Base-by-base conservation (phyloP, 2,329 filamentous ascomycete genomes). In the Xylogone sp. region DNA sequence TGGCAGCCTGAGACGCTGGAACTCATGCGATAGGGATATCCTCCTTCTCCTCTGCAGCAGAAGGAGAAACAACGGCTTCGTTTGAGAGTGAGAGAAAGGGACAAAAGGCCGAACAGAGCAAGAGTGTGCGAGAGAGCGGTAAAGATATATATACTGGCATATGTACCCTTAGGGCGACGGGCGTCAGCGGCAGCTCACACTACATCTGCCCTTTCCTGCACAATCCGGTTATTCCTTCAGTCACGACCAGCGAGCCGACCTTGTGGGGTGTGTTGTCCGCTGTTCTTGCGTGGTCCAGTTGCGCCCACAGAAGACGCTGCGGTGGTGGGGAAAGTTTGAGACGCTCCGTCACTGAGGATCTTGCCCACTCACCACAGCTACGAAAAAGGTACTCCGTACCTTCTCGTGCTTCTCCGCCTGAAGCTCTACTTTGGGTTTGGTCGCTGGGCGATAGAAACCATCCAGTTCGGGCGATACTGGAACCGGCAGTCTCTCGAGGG, bases 111-210 rank as follows among this genome's bases (percentile, higher is more conserved):
- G 22, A 12, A 21, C 5, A 21, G 29, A 21, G 48, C 13, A 2
- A 16, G 34, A 13, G 34, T 16, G n/a, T 16, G 34, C 16, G 13
- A 29, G 21, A 18, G 20, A 19, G 27, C 16, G 12, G 19, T n/a
- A 9, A 48, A 48, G 46, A 42, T 48, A 48, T 48, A 21, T 3
- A 21, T 42, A 48, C 31, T 48, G 21, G 16, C 22, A 48, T 13
- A n/a, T n/a, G n/a, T n/a, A n/a, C 39, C 18, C 31, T 19, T 31
- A 42, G 20, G 13, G 12, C 34, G 4, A 5, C 34, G 34, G 34
- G 12, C 34, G n/a, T 39, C 34, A 39, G 34, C 34, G 34, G 34
- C 34, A 39, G 8, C 34, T 39, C 34, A 39, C 34, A 39, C 34
- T 39, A 39, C 34, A 39, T 39, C 34, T 9, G 34, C n/a, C 34